Percentiles rank a stretch among this genome's conserved stretches.
These are phyloP conservation scores for Solanum hybrid DNA, from an alignment of 305 asterid species.

Conservation along the genomic window DNA sequence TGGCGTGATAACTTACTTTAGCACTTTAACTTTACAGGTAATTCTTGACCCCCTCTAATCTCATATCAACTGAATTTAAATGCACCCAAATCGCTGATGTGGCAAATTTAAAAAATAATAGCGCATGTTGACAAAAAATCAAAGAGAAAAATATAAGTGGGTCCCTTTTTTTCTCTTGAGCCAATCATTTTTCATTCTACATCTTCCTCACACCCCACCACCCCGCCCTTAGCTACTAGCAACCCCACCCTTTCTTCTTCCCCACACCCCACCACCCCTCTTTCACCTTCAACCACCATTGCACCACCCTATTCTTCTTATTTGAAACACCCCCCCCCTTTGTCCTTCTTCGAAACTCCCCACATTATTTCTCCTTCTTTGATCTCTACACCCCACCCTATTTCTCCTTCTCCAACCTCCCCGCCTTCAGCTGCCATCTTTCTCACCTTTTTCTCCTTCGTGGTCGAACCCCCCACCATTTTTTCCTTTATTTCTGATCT, in stretches of 20 bases:
- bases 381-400: not conserved
- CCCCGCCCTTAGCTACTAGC: not conserved
- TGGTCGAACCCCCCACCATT: not conserved
- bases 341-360: not conserved
- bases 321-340: not conserved
- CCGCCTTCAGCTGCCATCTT: not conserved
- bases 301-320: not conserved
- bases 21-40: not conserved
- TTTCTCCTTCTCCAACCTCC: not conserved
- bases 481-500: not conserved
- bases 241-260: not conserved
- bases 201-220: not conserved
- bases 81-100: not conserved
- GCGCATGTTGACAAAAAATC: no score
- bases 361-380: not conserved
- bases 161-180: no score
- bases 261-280: not conserved
- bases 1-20: not conserved
- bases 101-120: not conserved
- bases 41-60: not conserved
- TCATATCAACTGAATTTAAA: not conserved
- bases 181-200: not conserved
- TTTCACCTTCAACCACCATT: not conserved
- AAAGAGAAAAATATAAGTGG: not conserved
- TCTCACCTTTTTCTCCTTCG: not conserved